These are phyloP conservation scores for Kurtzmaniella quercitrusa DNA, from an alignment of 1,139 yeast genomes.

Conservation along the genomic window DNA sequence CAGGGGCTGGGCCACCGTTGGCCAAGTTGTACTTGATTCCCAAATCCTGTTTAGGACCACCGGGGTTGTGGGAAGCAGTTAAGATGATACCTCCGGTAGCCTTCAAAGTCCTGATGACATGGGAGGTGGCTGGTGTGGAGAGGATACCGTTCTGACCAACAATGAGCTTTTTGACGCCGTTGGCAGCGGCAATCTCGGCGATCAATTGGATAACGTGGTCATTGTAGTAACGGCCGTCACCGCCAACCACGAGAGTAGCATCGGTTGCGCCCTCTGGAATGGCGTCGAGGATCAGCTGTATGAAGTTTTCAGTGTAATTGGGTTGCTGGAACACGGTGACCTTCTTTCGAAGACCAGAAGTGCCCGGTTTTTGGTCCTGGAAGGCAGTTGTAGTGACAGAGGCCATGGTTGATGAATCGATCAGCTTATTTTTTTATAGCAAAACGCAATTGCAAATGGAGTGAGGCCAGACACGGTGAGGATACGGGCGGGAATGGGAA, in stretches of 20 bases:
- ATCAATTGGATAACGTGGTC: conserved; percentile 77
- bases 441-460: not conserved
- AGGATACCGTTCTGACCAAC: conserved; percentile 85
- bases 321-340: conserved; percentile 78
- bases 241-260: conserved; percentile 86
- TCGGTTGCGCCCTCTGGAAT: conserved; percentile 84
- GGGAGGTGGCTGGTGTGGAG: conserved; percentile 95
- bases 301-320: conserved; percentile 88
- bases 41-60: conserved; percentile 88
- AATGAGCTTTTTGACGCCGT: conserved; percentile 80
- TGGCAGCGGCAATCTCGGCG: conserved; percentile 81
- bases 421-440: too few species aligned
- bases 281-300: conserved; percentile 78
- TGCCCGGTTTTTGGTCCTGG: conserved; percentile 94
- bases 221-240: conserved; percentile 94
- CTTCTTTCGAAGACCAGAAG: conserved; percentile 93
- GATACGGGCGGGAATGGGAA: too few species aligned
- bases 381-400: conserved; percentile 63
- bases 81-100: conserved; percentile 95
- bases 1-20: conserved; percentile 99
- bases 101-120: conserved; percentile 69
- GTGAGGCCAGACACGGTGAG: not conserved
- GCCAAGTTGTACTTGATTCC: conserved; percentile 95
- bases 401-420: not conserved
- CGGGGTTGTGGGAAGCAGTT: conserved; percentile 99